Evolutionary conservation across 2,329 filamentous ascomycete species (phyloP), one percentile per base, ranked within the genome.

Genomic region (Colletotrichum neosansevieriae): DNA sequence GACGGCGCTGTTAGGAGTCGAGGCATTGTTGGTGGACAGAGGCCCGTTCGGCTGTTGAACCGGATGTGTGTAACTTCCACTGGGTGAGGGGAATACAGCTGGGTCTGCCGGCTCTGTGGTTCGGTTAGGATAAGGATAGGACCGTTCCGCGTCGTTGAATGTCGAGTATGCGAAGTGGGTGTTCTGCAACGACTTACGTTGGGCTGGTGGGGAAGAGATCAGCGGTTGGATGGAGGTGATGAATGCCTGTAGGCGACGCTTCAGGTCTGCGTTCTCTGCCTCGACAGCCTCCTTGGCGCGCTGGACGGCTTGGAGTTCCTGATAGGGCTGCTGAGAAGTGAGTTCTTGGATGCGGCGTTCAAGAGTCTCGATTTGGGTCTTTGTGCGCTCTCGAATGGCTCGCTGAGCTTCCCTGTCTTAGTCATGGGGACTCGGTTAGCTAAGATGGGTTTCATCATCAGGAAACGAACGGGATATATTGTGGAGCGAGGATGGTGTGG

Each of bases 381-480:
- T 93, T 32, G 93, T 96, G 63, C 93, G 88, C 81, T 95, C 92
- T 47, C 93, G 87, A 68, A 97, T 96, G 44, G 92, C 93, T 56
- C 93, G 88, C 78, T 97, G 93, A 34, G 93, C 94, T 78, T 97
- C 93, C 66, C 93, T 90, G 77, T 97, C 93, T 86, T 89, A 15
- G 17, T 50, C 62, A 44, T 32, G 50, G 29, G 19, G 17, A 44
- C 34, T 24, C 10, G 29, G 45, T 67, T 36, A 64, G 64, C 60
- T 19, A n/a, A 36, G 13, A 38, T n/a, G n/a, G 6, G 42, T 15
- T 4, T 45, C 42, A n/a, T 29, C 29, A 19, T 17, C 17, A 45
- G 15, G 42, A 17, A 40, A 32, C 34, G 40, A 11, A 45, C 15
- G 19, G 34, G 42, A 32, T 32, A n/a, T 32, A 32, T n/a, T 53